Base-by-base conservation (phyloP, 129 eudicot genomes). In the Arctium lappa region DNA sequence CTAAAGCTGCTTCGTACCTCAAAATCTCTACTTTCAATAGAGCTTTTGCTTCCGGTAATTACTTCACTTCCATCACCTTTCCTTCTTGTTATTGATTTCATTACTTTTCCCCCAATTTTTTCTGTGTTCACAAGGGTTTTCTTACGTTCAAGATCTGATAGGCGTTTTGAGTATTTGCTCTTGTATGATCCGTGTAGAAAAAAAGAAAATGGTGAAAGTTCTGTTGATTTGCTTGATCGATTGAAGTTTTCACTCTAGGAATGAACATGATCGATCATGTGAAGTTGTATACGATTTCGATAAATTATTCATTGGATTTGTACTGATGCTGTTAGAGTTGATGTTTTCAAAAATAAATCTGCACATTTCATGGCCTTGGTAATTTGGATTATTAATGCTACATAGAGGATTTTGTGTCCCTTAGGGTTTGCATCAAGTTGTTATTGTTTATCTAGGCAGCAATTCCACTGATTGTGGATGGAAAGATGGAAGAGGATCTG, bases 11-110 rank as follows among this genome's bases (percentile, higher is more conserved):
- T 72, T 88, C 89, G 33, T 84, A 85, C 72, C 85, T 92, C 71
- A 90, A 84, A 88, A 89, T 89, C 88, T 90, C 95, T 8, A 79
- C 82, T 60, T 88, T 84, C 79, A 74, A 81, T 85, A 83, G 97
- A 81, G 84, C 83, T 27, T 93, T 88, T 81, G 93, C 95, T 83
- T 77, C 97, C 72, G 95, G 97, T 92, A 86, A 18, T 70, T 3
- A n/a, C 31, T 62, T 72, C 34, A 1, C 53, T 72, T 72, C 79
- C 84, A 37, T 78, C 39, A 29, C 56, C 73, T 78, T 78, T 75
- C 10, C 48, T 22, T 0, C 6, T 78, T 0, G 5, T 29, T 39
- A 32, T 31, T 4, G 1, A 40, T 80, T 13, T 7, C 73, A 36
- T 66, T 12, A 5, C 36, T 46, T 56, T 60, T 11, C 63, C 40